Percentiles rank a stretch among this genome's conserved stretches.
Conservation (phyloP, 148 eudicot genomes). For the Amaranthus hypochondriacus region DNA sequence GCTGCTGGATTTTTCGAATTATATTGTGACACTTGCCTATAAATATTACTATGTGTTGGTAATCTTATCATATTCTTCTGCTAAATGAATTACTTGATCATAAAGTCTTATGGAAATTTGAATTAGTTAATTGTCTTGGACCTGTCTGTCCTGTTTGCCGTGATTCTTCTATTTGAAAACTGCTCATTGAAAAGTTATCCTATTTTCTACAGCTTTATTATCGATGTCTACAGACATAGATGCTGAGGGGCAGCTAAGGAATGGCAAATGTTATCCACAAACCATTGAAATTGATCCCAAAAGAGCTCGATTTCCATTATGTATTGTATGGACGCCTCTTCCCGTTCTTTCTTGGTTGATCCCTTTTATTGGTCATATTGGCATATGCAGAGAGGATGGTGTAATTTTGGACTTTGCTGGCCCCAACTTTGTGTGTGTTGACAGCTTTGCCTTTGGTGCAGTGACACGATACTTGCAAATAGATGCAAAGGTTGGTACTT, state of each 20-base stretch:
- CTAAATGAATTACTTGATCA: background rate
- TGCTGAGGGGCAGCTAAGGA: constrained; percentile 48
- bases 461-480: constrained; percentile 70
- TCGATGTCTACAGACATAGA: constrained; percentile 45
- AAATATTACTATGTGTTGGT: background rate
- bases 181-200: background rate
- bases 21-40: background rate
- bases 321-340: constrained; percentile 94
- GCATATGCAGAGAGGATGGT: constrained; percentile 96
- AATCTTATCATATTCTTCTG: background rate
- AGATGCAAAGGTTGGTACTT: constrained; percentile 52
- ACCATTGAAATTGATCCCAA: constrained; percentile 61
- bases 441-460: constrained; percentile 81
- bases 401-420: constrained; percentile 94
- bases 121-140: background rate
- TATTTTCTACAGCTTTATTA: constrained; percentile 18
- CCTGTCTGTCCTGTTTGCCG: background rate
- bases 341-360: constrained; percentile 89
- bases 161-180: background rate
- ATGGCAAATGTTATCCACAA: constrained; percentile 29
- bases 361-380: constrained; percentile 89
- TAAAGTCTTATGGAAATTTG: background rate
- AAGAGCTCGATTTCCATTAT: constrained; percentile 71
- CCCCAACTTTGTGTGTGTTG: constrained; percentile 88
- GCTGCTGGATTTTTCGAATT: background rate